Base-by-base conservation (phyloP, 306 rosid genomes). In the Acacia crassicarpa region DNA sequence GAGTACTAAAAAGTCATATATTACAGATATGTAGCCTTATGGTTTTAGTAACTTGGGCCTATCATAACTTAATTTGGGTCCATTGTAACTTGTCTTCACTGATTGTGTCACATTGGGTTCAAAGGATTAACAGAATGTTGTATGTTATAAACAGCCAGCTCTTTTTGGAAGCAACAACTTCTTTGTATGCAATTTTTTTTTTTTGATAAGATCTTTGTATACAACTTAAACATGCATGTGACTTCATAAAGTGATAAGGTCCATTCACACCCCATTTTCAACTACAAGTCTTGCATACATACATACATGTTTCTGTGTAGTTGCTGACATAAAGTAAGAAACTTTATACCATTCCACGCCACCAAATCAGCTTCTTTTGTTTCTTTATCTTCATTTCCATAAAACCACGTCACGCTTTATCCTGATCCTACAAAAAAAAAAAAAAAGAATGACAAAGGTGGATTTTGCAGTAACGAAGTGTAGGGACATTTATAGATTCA, bases 321-420 rank as follows among this genome's bases (percentile, higher is more conserved):
- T 35, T 83, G 77, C 80, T 68, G 80, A 78, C 63, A 53, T 53
- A 35, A 10, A 51, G 49, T 30, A 63, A 78, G 61, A 65, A 43
- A 41, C n/a, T 71, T 72, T 62, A 43, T 25, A 59, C 2, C 54
- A 80, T 76, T 27, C 80, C 76, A 72, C 43, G 61, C 76, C 43
- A 16, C 43, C 13, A 25, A 38, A 45, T 70, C 33, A 41, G 9
- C 30, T 41, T 43, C 15, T 38, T 6, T 8, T 33, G 22, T 70
- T 41, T 22, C 65, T 58, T 58, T 22, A 40, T n/a, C 45, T 48
- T 72, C 16, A 32, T 72, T 72, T 49, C 41, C 8, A 53, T 53
- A 35, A 53, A 53, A 58, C 65, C 65, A 58, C 15, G 65, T 8
- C 82, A 62, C 20, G 20, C 40, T 59, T 83, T 77, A 40, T 62